Base-by-base conservation (phyloP, 192 early-diverging fungal species). In the Backusella tuberculispora region DNA sequence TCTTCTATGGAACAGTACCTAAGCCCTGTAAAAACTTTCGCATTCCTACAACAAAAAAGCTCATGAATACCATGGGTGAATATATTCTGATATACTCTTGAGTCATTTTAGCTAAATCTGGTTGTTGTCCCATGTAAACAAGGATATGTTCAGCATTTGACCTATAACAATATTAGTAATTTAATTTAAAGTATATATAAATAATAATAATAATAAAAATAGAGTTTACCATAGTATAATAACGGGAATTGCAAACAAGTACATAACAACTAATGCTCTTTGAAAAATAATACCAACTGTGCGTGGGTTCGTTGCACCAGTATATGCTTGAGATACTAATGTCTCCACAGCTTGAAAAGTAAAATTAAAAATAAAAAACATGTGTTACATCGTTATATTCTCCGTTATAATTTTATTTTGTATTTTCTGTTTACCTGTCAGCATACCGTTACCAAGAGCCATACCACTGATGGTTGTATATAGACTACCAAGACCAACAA, bases 231-330 rank as follows among this genome's bases (percentile, higher is more conserved):
- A 78, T 21, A 74, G 7, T 26, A 73, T 17, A 21, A 29, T 44
- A 34, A 78, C 63, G 12, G 73, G 67, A 46, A 78, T 50, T 41
- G 48, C 15, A 40, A 74, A 60, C 34, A 69, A n/a, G 13, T 42
- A 47, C 44, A 74, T 38, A 47, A 78, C 74, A 42, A 69, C 5
- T 9, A 78, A 17, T 1, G 73, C 64, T 60, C 77, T 50, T 50
- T 78, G 77, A 9, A 78, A 45, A 38, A 78, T 78, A 15, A 74
- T 70, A 24, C 77, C 77, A 15, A 74, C 46, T 17, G 73, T 78
- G 0, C 34, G 47, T n/a, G 48, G 72, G 21, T 78, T 38, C 8
- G 37, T 64, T 26, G 77, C 77, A 8, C 77, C 77, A 19, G 77
- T 78, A 41, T 70, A 74, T 1, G 77, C 77, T 63, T 78, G 77